phyloP scores from a whole-genome alignment of 2,329 filamentous ascomycete species.

The Botrytis fabae region DNA sequence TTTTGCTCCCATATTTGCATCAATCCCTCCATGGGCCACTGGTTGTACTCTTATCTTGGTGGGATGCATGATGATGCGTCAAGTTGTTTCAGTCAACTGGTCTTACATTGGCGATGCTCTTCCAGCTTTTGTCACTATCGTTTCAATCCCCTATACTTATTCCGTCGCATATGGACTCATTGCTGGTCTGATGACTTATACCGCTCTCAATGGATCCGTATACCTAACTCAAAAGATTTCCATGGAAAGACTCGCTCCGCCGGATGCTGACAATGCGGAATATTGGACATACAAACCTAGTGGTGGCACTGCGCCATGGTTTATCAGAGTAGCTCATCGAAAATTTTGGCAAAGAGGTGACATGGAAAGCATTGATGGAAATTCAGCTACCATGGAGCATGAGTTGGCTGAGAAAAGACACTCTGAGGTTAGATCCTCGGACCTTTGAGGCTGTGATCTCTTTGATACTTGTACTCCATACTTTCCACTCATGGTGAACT shows the following conservation, averaged over 20 bases:
- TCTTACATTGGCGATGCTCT: conserved; percentile 72
- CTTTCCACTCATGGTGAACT: neutral
- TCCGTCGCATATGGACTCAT: conserved; percentile 77
- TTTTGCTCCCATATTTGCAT: conserved; percentile 75
- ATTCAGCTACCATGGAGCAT: conserved; percentile 19
- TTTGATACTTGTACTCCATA: neutral
- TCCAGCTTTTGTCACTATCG: conserved; percentile 73
- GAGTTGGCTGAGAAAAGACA: conserved; percentile 21
- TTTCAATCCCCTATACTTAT: conserved; percentile 77
- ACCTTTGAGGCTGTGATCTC: conserved; percentile 8
- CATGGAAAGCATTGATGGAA: conserved; percentile 23
- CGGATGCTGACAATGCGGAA: conserved; percentile 56
- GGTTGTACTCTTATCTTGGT: conserved; percentile 72
- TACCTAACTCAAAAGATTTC: conserved; percentile 51
- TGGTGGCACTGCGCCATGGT: conserved; percentile 55
- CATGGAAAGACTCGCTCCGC: conserved; percentile 50
- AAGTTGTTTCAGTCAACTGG: conserved; percentile 76
- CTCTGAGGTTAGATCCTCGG: conserved; percentile 10
- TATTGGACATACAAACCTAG: conserved; percentile 55
- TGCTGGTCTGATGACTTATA: conserved; percentile 58
- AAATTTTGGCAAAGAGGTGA: conserved; percentile 30
- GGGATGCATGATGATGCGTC: conserved; percentile 75
- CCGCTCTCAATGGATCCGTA: conserved; percentile 54
- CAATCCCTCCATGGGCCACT: conserved; percentile 76
- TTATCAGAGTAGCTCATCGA: conserved; percentile 43